Base-by-base conservation (phyloP, 495 filamentous ascomycete species). In the Diplogelasinospora grovesii region DNA sequence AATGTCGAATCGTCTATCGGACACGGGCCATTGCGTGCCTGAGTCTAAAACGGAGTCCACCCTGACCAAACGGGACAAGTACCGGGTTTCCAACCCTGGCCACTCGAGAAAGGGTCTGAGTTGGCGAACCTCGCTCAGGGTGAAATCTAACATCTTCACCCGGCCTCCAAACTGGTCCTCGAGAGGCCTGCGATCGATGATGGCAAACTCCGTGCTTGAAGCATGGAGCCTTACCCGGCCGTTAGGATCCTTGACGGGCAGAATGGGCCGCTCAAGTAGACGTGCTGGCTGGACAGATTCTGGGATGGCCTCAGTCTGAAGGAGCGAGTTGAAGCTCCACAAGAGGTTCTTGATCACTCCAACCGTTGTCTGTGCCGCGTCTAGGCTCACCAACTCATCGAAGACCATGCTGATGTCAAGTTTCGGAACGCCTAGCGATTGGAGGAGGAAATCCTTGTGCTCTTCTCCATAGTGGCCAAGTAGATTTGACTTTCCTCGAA, bases 121-220 rank as follows among this genome's bases (percentile, higher is more conserved):
- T 0, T 45, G 33, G 7, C 23, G 42, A 6, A 66, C 36, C 9
- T 71, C 59, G 31, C 58, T 46, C 9, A 56, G 13, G 15, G 33
- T 42, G 36, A 65, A 71, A 39, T 68, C 64, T 5, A 69, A 48
- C 7, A 61, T 20, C 22, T 57, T 61, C 5, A 54, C 48, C 25
- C 43, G 45, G 4, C 21, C 42, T 2, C 29, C 24, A 25, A 68
- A 70, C 8, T 42, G 29, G 5, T 51, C 39, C 4, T 25, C 18
- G 4, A 63, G 50, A 1, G 41, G 36, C 24, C 52, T 47, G 32
- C 61, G 61, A 40, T 71, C 67, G 0, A 53, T 31, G 21, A 71
- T 63, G 0, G 43, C 46, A 39, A 71, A 70, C 9, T 47, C 45
- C 0, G 45, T 22, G 1, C 8, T 22, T n/a, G 31, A 11, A 1